Base-by-base conservation (phyloP, 371 early-diverging fungal genomes). In the Actinomortierella wolfii region DNA sequence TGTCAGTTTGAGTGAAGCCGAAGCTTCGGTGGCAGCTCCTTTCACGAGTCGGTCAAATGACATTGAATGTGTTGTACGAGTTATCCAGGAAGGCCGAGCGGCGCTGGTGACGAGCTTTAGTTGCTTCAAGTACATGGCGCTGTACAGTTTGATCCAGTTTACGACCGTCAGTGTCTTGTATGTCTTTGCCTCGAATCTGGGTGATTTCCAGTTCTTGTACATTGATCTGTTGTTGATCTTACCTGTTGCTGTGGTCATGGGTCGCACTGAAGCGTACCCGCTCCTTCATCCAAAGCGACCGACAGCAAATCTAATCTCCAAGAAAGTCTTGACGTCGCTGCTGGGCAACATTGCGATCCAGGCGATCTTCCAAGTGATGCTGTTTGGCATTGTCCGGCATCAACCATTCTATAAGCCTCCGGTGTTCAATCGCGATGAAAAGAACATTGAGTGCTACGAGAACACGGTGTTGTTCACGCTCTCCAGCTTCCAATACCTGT, bases 51-150 rank as follows among this genome's bases (percentile, higher is more conserved):
- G 87, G 46, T 87, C 87, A 9, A 90, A 84, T 48, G 94, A 98
- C 60, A 93, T 99, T 59, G 83, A 83, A 42, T 97, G 97, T 75
- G 96, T 99, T 0, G 80, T 96, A 46, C 87, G 91, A 51, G 89
- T 97, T 42, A 94, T 99, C 51, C 85, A 84, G 87, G 99, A 99
- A 74, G 99, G 99, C 26, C 87, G 99, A 18, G 96, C 97, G 9
- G 96, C 99, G 1, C 83, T 99, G 56, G 97, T 97, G 26, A 99
- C 99, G 5, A 94, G 94, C 54, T 96, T 99, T 64, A 90, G 93
- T 62, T 97, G 95, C 74, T 99, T 99, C 88, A 97, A 98, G 79
- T 99, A 89, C 79, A 97, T 99, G 93, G 93, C 95, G 20, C 77
- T 94, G 18, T 94, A 95, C 74, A 92, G 92, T 62, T 81, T 95